Percentiles rank a stretch among this genome's conserved stretches.
Conservation (phyloP, 108 stramenopile species). For the Cyclostephanos tholiformis region DNA sequence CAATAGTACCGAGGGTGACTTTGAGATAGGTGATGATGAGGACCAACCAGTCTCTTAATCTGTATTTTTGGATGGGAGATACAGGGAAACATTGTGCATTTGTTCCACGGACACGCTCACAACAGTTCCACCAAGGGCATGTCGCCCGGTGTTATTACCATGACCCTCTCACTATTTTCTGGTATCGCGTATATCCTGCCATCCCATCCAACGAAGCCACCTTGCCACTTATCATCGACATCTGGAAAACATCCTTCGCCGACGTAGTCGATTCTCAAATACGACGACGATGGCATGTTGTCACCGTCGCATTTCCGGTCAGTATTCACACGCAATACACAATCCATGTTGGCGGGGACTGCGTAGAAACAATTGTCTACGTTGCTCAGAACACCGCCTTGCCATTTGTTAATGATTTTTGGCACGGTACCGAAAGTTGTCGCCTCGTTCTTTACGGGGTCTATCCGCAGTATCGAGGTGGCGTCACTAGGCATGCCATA, state of each 20-base stretch:
- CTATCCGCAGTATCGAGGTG: constrained; percentile 42
- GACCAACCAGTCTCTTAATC: too few relatives aligned
- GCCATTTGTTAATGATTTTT: constrained; percentile 44
- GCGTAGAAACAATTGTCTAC: constrained; percentile 80
- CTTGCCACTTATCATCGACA: constrained; percentile 39
- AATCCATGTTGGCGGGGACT: constrained; percentile 68
- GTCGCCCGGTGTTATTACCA: constrained; percentile 68
- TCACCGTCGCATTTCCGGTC: constrained; percentile 9
- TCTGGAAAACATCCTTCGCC: constrained; percentile 4
- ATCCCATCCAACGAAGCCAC: constrained; percentile 69
- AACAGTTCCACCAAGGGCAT: constrained; percentile 36
- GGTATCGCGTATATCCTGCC: constrained; percentile 80
- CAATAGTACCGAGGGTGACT: too few relatives aligned
- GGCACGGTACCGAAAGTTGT: constrained; percentile 36
- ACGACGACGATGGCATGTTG: background rate
- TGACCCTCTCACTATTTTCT: constrained; percentile 71
- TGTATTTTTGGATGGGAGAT: too few relatives aligned
- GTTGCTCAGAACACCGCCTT: constrained; percentile 70
- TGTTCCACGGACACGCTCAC: background rate
- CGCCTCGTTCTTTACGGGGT: constrained; percentile 42
- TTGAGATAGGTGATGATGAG: too few relatives aligned
- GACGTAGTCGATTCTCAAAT: constrained; percentile 28
- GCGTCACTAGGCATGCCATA: constrained; percentile 75
- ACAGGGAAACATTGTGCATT: too few relatives aligned
- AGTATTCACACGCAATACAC: constrained; percentile 71